Conservation (phyloP, 495 filamentous ascomycete genomes). For the Neurospora discreta region DNA sequence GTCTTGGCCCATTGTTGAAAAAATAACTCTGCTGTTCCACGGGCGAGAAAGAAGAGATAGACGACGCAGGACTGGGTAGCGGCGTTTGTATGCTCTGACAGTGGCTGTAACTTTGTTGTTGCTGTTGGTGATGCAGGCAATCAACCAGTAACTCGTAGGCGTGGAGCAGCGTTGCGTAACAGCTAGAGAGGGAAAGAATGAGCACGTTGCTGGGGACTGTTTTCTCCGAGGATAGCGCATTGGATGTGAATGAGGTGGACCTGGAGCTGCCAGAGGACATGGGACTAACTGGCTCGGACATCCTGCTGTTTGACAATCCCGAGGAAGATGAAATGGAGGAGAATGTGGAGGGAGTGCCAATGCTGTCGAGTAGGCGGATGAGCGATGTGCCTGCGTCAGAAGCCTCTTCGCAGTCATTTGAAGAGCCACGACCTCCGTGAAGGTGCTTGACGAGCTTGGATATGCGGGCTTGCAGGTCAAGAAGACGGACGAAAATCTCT, state of each 20-base stretch:
- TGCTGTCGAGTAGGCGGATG: neutral
- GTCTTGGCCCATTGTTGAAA: neutral
- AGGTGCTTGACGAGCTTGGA: neutral
- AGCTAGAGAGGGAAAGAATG: neutral
- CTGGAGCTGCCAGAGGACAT: neutral
- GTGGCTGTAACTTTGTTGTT: neutral
- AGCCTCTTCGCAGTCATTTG: neutral
- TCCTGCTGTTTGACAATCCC: neutral
- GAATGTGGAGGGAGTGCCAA: neutral
- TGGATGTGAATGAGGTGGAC: neutral
- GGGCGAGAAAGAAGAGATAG: neutral
- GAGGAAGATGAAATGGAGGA: neutral
- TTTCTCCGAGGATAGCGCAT: neutral
- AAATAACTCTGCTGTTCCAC: neutral
- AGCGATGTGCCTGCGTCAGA: neutral
- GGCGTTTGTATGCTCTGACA: neutral
- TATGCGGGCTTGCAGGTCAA: neutral
- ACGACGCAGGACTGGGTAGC: neutral
- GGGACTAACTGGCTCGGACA: neutral
- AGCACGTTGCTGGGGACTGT: neutral
- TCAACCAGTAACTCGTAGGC: neutral
- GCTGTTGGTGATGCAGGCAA: neutral
- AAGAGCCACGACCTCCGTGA: neutral
- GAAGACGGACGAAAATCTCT: neutral
- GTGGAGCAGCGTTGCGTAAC: neutral